phyloP scores from a whole-genome alignment of 768 basidiomycete species.

The Lentinus tigrinus region DNA sequence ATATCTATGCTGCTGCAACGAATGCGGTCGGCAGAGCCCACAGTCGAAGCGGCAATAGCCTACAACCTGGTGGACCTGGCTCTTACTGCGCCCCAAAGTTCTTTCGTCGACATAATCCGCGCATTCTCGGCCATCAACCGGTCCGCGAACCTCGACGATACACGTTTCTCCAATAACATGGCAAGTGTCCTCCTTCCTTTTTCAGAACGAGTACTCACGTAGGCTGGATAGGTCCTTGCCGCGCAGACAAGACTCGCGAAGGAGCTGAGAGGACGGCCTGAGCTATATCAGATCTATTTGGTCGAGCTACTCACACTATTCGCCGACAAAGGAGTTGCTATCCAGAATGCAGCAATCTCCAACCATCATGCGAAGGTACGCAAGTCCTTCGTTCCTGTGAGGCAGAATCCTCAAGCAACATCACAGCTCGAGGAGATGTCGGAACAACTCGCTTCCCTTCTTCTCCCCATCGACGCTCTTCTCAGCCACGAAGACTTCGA shows the following conservation, averaged over 20 bases:
- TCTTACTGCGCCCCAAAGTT: conserved; percentile 67
- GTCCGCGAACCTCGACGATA: conserved; percentile 85
- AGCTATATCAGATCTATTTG: conserved; percentile 77
- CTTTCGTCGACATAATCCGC: conserved; percentile 81
- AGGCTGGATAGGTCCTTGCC: conserved; percentile 63
- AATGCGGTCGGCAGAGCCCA: conserved; percentile 78
- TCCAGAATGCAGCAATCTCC: conserved; percentile 75
- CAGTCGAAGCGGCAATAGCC: conserved; percentile 88
- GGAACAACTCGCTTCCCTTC: conserved; percentile 80
- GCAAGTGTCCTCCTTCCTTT: conserved; percentile 34
- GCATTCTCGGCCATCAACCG: conserved; percentile 84
- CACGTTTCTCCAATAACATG: conserved; percentile 87
- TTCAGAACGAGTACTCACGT: background rate
- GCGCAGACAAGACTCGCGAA: conserved; percentile 89
- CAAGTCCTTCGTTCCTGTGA: conserved; percentile 7
- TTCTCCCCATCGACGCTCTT: conserved; percentile 89
- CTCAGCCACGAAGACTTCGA: conserved; percentile 70
- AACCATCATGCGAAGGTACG: conserved; percentile 67
- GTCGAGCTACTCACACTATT: conserved; percentile 85
- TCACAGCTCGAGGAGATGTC: conserved; percentile 77
- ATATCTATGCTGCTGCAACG: conserved; percentile 92
- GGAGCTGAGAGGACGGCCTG: conserved; percentile 70
- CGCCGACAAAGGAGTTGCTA: conserved; percentile 86
- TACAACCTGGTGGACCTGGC: conserved; percentile 91
- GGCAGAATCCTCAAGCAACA: background rate